Conservation (phyloP, 2,329 filamentous ascomycete species). For the Cyclaneusma minus region DNA sequence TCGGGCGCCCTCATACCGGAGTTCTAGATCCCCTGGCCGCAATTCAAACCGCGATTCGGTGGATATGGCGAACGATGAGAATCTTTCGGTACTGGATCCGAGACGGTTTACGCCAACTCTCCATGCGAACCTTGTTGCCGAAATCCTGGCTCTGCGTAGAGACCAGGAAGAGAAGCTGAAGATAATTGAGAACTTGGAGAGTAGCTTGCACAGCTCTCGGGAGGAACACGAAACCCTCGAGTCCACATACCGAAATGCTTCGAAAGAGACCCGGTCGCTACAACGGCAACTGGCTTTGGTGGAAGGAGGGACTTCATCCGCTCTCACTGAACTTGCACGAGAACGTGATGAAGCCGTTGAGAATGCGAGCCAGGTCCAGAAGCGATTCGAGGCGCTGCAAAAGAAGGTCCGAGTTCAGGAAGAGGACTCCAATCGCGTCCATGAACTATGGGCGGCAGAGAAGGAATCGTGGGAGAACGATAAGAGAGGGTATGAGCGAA, state of each 20-base stretch:
- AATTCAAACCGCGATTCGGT: conserved; percentile 35
- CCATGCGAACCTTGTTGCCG: conserved; percentile 85
- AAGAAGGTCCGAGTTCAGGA: conserved; percentile 68
- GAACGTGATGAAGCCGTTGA: conserved; percentile 79
- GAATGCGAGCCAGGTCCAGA: conserved; percentile 53
- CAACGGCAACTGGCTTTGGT: conserved; percentile 77
- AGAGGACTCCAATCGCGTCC: conserved; percentile 64
- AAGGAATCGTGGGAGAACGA: conserved; percentile 76
- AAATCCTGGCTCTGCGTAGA: conserved; percentile 73
- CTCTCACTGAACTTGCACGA: conserved; percentile 64
- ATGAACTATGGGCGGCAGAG: conserved; percentile 71
- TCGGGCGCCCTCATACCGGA: too few relatives aligned
- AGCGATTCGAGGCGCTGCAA: conserved; percentile 61
- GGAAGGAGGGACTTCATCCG: conserved; percentile 77
- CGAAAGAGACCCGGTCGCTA: conserved; percentile 64
- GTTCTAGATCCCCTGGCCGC: too few relatives aligned
- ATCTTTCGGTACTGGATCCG: conserved; percentile 60
- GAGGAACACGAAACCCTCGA: conserved; percentile 61
- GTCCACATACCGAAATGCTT: conserved; percentile 41
- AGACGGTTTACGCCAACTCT: conserved; percentile 88
- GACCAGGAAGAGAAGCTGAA: conserved; percentile 84
- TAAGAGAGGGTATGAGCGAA: conserved; percentile 66
- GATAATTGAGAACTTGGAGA: conserved; percentile 74
- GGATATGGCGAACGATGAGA: conserved; percentile 50
- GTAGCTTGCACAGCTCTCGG: conserved; percentile 51